Percentiles rank a stretch among this genome's conserved stretches.
Conservation (phyloP, 2,329 filamentous ascomycete species). For the Fusarium equiseti region DNA sequence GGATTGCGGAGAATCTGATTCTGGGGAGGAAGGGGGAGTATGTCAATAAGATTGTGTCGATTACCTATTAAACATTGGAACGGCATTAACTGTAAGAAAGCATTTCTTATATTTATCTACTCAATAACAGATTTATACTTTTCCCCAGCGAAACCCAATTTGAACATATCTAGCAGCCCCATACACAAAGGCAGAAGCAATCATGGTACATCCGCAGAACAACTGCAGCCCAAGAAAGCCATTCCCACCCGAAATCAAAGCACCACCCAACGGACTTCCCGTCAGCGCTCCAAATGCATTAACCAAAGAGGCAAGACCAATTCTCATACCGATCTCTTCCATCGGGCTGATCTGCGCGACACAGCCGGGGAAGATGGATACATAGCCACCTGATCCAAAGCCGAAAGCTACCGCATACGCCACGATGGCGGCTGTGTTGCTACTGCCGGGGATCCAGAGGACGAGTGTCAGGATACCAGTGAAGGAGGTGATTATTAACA, state of each 20-base stretch:
- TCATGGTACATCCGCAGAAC: not conserved
- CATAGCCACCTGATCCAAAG: conserved; percentile 3
- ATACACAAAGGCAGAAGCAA: not conserved
- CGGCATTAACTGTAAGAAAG: no score
- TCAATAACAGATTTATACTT: not conserved
- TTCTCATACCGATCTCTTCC: not conserved
- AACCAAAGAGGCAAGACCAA: not conserved
- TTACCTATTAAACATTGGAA: conserved; percentile 47
- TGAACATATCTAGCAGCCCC: not conserved
- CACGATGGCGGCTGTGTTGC: not conserved
- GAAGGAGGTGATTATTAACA: not conserved
- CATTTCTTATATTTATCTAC: no score
- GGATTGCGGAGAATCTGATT: conserved; percentile 59
- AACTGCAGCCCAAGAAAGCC: not conserved
- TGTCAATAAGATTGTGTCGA: conserved; percentile 52
- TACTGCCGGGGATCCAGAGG: not conserved
- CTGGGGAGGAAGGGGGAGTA: conserved; percentile 44
- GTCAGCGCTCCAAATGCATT: not conserved
- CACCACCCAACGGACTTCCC: not conserved
- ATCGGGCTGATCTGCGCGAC: not conserved
- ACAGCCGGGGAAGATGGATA: not conserved
- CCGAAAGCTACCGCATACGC: not conserved
- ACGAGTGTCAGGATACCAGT: not conserved
- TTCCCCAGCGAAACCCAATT: rapidly evolving
- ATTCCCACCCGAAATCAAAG: not conserved